phyloP scores from a whole-genome alignment of 371 early-diverging fungal genomes.

The Haplosporangium sp. region DNA sequence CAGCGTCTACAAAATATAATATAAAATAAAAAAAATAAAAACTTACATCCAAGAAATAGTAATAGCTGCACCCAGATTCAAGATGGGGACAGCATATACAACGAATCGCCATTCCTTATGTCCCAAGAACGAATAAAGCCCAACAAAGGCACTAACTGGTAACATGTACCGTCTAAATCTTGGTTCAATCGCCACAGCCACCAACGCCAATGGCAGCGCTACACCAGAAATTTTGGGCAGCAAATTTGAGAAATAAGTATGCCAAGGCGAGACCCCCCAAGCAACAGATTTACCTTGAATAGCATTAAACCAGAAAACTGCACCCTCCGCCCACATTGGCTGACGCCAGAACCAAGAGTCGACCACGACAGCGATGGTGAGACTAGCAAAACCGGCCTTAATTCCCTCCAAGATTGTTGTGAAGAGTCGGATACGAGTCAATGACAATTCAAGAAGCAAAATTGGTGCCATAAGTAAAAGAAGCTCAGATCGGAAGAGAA shows the following conservation, averaged over 20 bases:
- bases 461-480: constrained; percentile 65
- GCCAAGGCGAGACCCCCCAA: constrained; percentile 87
- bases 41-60: constrained; percentile 58
- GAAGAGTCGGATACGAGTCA: constrained; percentile 37
- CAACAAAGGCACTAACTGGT: constrained; percentile 70
- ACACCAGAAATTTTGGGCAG: constrained; percentile 83
- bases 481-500: constrained; percentile 89
- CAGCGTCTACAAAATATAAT: not conserved
- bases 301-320: constrained; percentile 89
- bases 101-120: constrained; percentile 99
- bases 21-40: not conserved
- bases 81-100: constrained; percentile 86
- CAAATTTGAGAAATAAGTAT: constrained; percentile 77
- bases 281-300: constrained; percentile 79
- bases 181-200: constrained; percentile 58
- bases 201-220: constrained; percentile 73
- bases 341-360: constrained; percentile 90
- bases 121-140: constrained; percentile 78
- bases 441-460: constrained; percentile 54
- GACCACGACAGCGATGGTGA: constrained; percentile 69
- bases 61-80: constrained; percentile 83
- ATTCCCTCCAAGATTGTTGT: constrained; percentile 54
- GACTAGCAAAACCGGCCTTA: constrained; percentile 53
- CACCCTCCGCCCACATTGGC: constrained; percentile 88
- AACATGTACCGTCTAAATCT: constrained; percentile 66